These are phyloP conservation scores for Aspergillus egyptiacus DNA, from an alignment of 495 filamentous ascomycete genomes.

Conservation along the genomic window DNA sequence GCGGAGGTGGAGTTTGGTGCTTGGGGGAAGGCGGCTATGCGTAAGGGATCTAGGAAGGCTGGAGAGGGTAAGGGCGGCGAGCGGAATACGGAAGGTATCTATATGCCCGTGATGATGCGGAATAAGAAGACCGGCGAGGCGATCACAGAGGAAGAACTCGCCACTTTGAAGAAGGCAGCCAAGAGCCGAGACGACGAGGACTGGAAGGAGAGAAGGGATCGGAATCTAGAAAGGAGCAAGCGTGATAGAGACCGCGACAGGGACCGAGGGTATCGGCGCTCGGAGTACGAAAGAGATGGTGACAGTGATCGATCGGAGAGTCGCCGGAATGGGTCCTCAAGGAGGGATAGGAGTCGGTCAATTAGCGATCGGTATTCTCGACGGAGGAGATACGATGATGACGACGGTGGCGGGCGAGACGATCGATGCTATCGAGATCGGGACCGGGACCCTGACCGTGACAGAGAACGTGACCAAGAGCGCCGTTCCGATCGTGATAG, in stretches of 20 bases:
- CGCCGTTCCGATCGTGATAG: conserved; percentile 26
- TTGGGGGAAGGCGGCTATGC: conserved; percentile 65
- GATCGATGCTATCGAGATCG: conserved; percentile 31
- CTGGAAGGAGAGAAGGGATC: conserved; percentile 46
- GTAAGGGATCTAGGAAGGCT: conserved; percentile 46
- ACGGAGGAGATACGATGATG: conserved; percentile 30
- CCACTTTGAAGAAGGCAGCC: conserved; percentile 41
- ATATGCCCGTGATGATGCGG: conserved; percentile 60
- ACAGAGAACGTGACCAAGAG: conserved; percentile 24
- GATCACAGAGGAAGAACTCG: conserved; percentile 58
- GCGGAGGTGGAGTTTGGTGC: conserved; percentile 69
- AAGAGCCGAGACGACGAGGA: conserved; percentile 35
- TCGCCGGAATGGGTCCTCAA: conserved; percentile 28
- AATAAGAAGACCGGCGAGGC: conserved; percentile 62
- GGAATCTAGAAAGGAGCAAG: conserved; percentile 45
- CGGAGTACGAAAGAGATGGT: conserved; percentile 25
- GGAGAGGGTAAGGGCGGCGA: conserved; percentile 30
- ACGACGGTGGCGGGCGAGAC: conserved; percentile 22
- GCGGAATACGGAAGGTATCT: conserved; percentile 46
- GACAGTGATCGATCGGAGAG: conserved; percentile 25
- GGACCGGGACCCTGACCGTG: conserved; percentile 24
- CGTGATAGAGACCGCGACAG: conserved; percentile 36
- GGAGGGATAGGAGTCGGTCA: conserved; percentile 30
- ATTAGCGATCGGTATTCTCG: conserved; percentile 31
- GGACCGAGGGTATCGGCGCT: conserved; percentile 27